Base-by-base conservation (phyloP, 2,329 filamentous ascomycete genomes). In the Rasamsonia emersonii region DNA sequence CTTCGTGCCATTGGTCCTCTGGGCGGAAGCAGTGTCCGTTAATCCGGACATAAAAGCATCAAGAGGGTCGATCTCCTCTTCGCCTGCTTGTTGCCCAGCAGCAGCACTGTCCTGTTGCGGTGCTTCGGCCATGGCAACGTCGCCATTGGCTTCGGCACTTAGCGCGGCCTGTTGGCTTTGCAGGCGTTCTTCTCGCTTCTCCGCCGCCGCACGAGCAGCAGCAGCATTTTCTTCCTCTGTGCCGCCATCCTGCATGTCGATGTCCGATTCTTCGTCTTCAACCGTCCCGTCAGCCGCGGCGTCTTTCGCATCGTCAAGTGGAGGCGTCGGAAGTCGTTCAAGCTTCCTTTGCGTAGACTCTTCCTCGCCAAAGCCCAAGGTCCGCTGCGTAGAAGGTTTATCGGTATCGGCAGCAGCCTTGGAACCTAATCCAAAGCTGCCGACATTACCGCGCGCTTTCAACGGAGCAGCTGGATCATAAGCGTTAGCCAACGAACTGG, bases 11-110 rank as follows among this genome's bases (percentile, higher is more conserved):
- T 42, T 44, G 7, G 38, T 49, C 40, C 61, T 63, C 36, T 60
- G 65, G n/a, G 56, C 50, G 7, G 63, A 59, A 26, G 58, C 58
- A 10, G 71, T 57, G 34, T 75, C 70, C 3, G 64, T 64, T 30
- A 82, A 67, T 39, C 73, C 75, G 32, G 78, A 81, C 91, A 98
- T 98, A 64, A 93, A 98, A n/a, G 86, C 89, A 62, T 98, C 91
- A 21, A 98, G 67, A 5, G 91, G 86, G 55, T 98, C 91, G 20
- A 91, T 63, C 18, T 84, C 76, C 27, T 86, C 84, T 33, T 36
- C 33, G 5, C 86, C 60, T 23, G 38, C 50, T 15, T 51, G 39
- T 18, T 41, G 47, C 17, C 57, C 53, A 4, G 49, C 41, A 14
- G 64, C 59, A 45, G 62, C 64, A 24, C 60, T 62, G 38, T 58